Base-by-base conservation (phyloP, 768 basidiomycete genomes). In the Pleurotus platypus region DNA sequence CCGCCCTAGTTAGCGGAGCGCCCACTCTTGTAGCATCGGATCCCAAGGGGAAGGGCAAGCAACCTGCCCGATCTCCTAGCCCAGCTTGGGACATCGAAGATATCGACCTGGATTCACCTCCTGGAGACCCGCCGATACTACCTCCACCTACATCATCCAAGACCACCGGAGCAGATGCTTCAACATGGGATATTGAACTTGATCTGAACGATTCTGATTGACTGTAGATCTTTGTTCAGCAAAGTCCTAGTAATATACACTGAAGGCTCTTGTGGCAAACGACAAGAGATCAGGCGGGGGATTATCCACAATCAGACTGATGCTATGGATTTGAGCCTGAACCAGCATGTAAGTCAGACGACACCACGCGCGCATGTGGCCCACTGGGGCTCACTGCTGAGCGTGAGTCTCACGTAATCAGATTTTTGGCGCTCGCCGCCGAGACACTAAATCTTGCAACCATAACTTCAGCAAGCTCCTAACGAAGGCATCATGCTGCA, bases 111-210 rank as follows among this genome's bases (percentile, higher is more conserved):
- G 42, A 42, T 26, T 16, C 30, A 30, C 49, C n/a, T 16, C 15
- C 26, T 11, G 15, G 43, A 47, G 26, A 55, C 58, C 11, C 12
- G 46, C 55, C 15, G 4, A 49, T 51, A 18, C 49, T 56, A 18
- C 58, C 61, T 24, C 37, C 49, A 26, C 57, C 49, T 13, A 46
- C 55, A 27, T 26, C 60, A 7, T 50, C 42, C 13, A 59, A 38
- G 16, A 8, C 9, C 16, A 20, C 46, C 20, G 30, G n/a, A 37
- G 51, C 16, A 54, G 39, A 47, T 4, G 89, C 86, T 63, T 85
- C 87, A 1, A 71, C 75, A 5, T 91, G 90, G 90, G 87, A 89
- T 64, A 86, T 90, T 56, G 89, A 90, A 61, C 74, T 81, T 4
- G 84, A 85, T 57, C 67, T 81, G 35, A 65, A 79, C 62, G 63